Evolutionary conservation across 805 yeast species (phyloP), one percentile per base, ranked within the genome.

Genomic region (Wickerhamomyces alni): DNA sequence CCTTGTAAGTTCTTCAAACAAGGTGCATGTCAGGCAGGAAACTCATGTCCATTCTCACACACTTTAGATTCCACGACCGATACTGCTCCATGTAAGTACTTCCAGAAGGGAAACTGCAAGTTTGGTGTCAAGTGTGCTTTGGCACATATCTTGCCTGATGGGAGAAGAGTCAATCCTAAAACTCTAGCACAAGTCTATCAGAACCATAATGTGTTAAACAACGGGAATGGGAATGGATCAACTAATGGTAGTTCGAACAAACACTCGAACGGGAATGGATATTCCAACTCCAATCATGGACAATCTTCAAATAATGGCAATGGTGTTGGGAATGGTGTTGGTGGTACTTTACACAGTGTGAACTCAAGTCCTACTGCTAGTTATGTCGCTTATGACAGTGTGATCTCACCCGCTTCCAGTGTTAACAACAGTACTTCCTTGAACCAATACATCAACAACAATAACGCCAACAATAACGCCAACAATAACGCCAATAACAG

Each of bases 21-120:
- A 59, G 97, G 98, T 1, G 77, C 85, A 15, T 91, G 99, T 61
- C 97, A 89, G 61, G 98, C 98, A 1, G 98, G 98, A 11, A 70
- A 67, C 37, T 70, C 91, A 1, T 91, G 99, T 60, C 96, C 96
- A 2, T 91, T 91, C 58, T 80, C 93, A 26, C 99, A 91, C 59
- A 71, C 82, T 35, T 56, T 76, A 37, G 70, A 70, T 36, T 63
- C 63, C 39, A 66, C 67, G 3, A 54, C 66, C 27, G 80, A 74
- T 36, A 62, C 70, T 34, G 66, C 72, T 32, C 87, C 89, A 7
- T 91, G 99, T 70, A 89, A 88, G 68, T 91, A 89, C 62, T 91
- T 87, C 61, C 93, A 84, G 54, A 86, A 86, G 64, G 98, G 98
- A n/a, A 87, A 88, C 57, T 91, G 99, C 63, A 88, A 88, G 63